Conservation (phyloP, 257 asterid genomes). For the Nicotiana undulata region DNA sequence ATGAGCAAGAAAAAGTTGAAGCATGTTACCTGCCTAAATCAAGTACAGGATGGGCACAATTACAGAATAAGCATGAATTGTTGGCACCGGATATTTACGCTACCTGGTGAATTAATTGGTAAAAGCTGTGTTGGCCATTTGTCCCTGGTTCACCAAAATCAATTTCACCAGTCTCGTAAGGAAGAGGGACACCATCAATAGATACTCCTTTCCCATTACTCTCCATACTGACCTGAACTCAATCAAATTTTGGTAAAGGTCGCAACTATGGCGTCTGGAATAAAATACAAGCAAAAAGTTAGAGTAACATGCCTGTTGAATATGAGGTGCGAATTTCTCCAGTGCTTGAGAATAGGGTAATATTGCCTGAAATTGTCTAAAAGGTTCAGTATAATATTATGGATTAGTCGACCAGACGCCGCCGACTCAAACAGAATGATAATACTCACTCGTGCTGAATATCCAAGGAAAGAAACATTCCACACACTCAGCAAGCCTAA, state of each 20-base stretch:
- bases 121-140: slow-evolving; percentile 98
- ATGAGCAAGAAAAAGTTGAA: neutral
- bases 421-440: neutral
- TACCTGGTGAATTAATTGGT: slow-evolving; percentile 99
- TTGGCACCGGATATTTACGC: neutral
- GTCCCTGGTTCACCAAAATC: slow-evolving; percentile 99
- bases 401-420: neutral
- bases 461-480: slow-evolving; percentile 95
- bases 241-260: slow-evolving; percentile 5
- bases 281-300: slow-evolving; percentile 11
- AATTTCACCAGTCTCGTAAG: slow-evolving; percentile 90
- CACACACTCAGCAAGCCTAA: slow-evolving; percentile 92
- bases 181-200: slow-evolving; percentile 92
- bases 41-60: neutral
- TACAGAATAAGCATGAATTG: neutral
- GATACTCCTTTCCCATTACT: slow-evolving; percentile 99
- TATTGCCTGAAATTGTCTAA: slow-evolving; percentile 60
- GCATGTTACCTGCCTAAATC: neutral
- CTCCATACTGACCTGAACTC: slow-evolving; percentile 93
- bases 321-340: slow-evolving; percentile 96
- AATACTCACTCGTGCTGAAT: slow-evolving; percentile 91
- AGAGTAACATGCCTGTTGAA: slow-evolving; percentile 78
- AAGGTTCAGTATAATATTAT: slow-evolving; percentile 6
- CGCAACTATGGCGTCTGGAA: slow-evolving; percentile 8
- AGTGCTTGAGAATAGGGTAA: slow-evolving; percentile 96